These are phyloP conservation scores for Stagonosporopsis chrysanthemi DNA, from an alignment of 2,329 filamentous ascomycete genomes.

Conservation along the genomic window DNA sequence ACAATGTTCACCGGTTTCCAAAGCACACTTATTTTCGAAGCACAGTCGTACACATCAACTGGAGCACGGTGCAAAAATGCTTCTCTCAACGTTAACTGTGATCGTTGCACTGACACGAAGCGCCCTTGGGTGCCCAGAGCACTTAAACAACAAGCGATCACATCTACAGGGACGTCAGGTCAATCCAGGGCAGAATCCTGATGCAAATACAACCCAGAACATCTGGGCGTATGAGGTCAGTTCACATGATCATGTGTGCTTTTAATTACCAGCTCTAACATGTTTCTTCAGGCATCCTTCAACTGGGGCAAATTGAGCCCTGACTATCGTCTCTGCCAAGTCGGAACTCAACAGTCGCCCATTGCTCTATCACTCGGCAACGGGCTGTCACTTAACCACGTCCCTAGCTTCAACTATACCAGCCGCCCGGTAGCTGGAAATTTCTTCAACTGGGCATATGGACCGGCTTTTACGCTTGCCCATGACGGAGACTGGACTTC, in stretches of 20 bases:
- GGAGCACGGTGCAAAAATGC: conserved; percentile 11
- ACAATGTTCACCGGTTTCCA: neutral
- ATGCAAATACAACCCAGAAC: conserved; percentile 21
- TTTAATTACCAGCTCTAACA: conserved; percentile 43
- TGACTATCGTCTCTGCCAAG: conserved; percentile 58
- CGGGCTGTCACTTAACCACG: conserved; percentile 53
- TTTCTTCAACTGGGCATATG: conserved; percentile 60
- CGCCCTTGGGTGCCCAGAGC: conserved; percentile 24
- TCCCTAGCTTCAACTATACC: conserved; percentile 54
- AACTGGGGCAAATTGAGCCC: conserved; percentile 52
- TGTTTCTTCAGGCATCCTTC: conserved; percentile 37
- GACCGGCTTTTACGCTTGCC: conserved; percentile 54
- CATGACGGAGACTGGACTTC: conserved; percentile 49
- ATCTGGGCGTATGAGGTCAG: conserved; percentile 31
- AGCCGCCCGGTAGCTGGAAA: conserved; percentile 46
- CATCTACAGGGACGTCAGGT: conserved; percentile 16
- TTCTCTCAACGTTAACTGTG: conserved; percentile 19
- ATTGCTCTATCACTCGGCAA: conserved; percentile 54
- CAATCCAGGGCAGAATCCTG: conserved; percentile 11
- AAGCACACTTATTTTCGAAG: too few species aligned
- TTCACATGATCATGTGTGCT: neutral
- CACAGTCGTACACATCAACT: too few species aligned
- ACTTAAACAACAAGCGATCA: conserved; percentile 24
- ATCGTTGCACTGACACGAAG: conserved; percentile 15
- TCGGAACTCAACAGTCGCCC: conserved; percentile 60